A percentile compares a stretch with the other conserved stretches of the same genome.
phyloP scores from a whole-genome alignment of 2,329 filamentous ascomycete genomes.

The Venturia nashicola region DNA sequence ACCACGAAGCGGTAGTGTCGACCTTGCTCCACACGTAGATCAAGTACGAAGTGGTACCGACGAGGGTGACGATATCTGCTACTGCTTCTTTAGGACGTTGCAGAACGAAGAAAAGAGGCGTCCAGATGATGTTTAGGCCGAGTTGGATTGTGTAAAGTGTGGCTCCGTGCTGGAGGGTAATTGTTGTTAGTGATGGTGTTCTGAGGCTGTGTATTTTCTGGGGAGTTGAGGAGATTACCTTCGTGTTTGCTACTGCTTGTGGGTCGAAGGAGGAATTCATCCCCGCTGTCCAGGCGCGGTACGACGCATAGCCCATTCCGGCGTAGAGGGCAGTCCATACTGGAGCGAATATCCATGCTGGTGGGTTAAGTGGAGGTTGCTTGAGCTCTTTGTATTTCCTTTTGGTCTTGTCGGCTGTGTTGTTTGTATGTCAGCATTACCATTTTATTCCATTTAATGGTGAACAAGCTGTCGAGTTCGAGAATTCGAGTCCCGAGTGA shows the following conservation, averaged over 20 bases:
- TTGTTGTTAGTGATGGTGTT: not conserved
- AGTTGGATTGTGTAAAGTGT: conserved; percentile 81
- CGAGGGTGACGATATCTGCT: conserved; percentile 59
- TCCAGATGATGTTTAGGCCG: conserved; percentile 76
- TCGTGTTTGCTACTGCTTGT: conserved; percentile 36
- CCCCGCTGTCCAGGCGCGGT: conserved; percentile 58
- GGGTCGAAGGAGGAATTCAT: conserved; percentile 42
- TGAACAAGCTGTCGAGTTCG: too few species aligned
- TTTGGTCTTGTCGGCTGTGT: conserved; percentile 43
- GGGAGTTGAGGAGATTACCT: conserved; percentile 23
- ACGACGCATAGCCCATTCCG: conserved; percentile 79
- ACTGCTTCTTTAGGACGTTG: conserved; percentile 63
- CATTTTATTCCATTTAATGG: too few species aligned
- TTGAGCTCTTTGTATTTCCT: conserved; percentile 52
- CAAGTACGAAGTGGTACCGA: conserved; percentile 61
- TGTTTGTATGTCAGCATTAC: not conserved
- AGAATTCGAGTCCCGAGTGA: too few species aligned
- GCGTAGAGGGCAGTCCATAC: conserved; percentile 47
- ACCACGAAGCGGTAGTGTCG: conserved; percentile 60
- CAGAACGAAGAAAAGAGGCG: conserved; percentile 80
- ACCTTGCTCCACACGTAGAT: conserved; percentile 64
- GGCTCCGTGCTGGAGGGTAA: conserved; percentile 40
- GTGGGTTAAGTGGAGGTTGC: conserved; percentile 49
- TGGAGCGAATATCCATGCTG: conserved; percentile 45
- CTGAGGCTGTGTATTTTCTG: not conserved